Evolutionary conservation across 352 stramenopile species (phyloP).

Genomic region (Pythium brassicae): DNA sequence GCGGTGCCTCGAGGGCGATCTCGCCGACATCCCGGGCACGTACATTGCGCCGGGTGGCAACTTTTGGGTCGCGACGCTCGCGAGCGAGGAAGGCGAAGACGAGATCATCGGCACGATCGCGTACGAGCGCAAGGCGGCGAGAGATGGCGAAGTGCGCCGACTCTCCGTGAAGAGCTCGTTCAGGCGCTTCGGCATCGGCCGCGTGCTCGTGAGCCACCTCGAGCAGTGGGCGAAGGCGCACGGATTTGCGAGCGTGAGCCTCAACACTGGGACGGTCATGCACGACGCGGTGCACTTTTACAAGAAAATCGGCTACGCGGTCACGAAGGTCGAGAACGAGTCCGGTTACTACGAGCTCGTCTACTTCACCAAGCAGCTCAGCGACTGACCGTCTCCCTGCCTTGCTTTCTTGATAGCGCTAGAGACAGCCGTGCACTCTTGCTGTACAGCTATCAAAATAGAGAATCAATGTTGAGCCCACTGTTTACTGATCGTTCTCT

Average conservation of each 20-base stretch:
- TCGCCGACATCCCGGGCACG: slow-evolving; percentile 25
- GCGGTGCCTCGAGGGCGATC: slow-evolving; percentile 27
- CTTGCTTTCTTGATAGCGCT: not conserved
- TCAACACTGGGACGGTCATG: slow-evolving; percentile 17
- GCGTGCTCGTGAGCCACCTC: slow-evolving; percentile 14
- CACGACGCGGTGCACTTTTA: slow-evolving; percentile 6
- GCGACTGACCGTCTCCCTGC: not conserved
- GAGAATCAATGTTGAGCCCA: not conserved
- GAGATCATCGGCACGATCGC: slow-evolving; percentile 14
- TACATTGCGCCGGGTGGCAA: slow-evolving; percentile 34
- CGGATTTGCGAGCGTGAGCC: slow-evolving; percentile 10
- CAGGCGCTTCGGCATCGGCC: slow-evolving; percentile 19
- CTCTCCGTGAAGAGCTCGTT: slow-evolving; percentile 19
- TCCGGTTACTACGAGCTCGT: slow-evolving; percentile 10
- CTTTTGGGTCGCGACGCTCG: slow-evolving; percentile 32
- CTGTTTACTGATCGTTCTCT: too few relatives aligned
- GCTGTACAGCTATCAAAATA: not conserved
- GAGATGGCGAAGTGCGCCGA: slow-evolving; percentile 22
- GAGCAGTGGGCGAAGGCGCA: slow-evolving; percentile 15
- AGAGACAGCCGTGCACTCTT: not conserved
- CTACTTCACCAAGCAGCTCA: slow-evolving; percentile 15
- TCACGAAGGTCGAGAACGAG: slow-evolving; percentile 9
- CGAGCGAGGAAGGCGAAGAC: slow-evolving; percentile 1
- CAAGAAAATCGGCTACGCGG: slow-evolving; percentile 9
- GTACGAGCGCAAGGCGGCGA: slow-evolving; percentile 15